Evolutionary conservation across 768 basidiomycete genomes (phyloP).

Genomic region (Tylopilus vinaceipallidus): DNA sequence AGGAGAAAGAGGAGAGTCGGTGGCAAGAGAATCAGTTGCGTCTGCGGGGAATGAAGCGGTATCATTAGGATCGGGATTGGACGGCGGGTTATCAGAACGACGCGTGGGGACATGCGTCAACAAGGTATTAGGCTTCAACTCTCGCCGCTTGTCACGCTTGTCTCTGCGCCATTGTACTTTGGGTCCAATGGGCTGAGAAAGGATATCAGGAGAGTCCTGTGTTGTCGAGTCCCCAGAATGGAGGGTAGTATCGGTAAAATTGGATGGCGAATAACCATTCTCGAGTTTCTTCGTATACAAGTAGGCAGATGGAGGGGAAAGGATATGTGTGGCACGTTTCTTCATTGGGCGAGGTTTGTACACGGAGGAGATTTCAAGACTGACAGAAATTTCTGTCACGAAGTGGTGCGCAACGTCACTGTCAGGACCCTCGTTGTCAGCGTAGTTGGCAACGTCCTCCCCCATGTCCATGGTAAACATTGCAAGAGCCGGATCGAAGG

Average conservation of each 20-base stretch:
- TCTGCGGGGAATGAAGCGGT: background rate
- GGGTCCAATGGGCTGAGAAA: constrained; percentile 14
- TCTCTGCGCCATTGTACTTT: constrained; percentile 41
- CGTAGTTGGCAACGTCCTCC: constrained; percentile 34
- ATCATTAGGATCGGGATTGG: background rate
- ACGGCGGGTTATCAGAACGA: background rate
- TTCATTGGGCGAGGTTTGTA: constrained; percentile 71
- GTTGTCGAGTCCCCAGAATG: background rate
- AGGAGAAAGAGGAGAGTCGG: constrained; percentile 36
- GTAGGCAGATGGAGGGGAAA: constrained; percentile 21
- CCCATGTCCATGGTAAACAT: constrained; percentile 51
- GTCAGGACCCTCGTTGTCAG: constrained; percentile 23
- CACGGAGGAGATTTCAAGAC: constrained; percentile 68
- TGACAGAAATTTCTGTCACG: constrained; percentile 37
- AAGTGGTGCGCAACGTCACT: background rate
- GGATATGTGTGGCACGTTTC: constrained; percentile 36
- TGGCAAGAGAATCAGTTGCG: constrained; percentile 14
- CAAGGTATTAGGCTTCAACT: constrained; percentile 37
- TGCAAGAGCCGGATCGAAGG: constrained; percentile 28
- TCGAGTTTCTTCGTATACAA: constrained; percentile 26
- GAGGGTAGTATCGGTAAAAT: background rate
- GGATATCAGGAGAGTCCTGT: background rate
- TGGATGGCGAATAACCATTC: constrained; percentile 21
- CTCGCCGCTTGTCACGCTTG: constrained; percentile 50
- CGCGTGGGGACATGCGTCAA: constrained; percentile 17